Percentiles rank a stretch among this genome's conserved stretches.
phyloP scores from a whole-genome alignment of 2,329 filamentous ascomycete genomes.

The Talaromyces sp. region DNA sequence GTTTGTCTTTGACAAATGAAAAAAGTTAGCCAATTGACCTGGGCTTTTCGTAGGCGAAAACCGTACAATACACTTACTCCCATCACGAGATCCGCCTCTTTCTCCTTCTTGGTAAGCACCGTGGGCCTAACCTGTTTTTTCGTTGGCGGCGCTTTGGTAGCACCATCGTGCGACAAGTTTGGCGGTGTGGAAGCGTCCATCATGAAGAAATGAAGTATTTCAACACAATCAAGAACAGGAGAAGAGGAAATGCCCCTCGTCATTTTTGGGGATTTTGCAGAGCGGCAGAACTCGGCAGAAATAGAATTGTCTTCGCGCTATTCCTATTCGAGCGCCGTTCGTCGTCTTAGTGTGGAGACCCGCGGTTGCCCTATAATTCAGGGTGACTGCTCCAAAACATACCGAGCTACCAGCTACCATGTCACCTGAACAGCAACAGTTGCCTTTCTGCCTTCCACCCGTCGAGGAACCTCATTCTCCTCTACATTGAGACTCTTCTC shows the following conservation, averaged over 20 bases:
- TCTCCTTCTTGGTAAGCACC: constrained; percentile 28
- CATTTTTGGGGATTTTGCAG: neutral
- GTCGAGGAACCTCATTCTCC: neutral
- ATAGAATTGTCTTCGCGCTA: neutral
- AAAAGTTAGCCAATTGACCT: neutral
- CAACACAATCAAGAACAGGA: neutral
- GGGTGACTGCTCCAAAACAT: neutral
- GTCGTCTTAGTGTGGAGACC: constrained; percentile 1
- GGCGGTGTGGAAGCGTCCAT: neutral
- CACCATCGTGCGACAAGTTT: neutral
- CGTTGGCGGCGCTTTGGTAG: neutral
- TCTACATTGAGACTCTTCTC: neutral
- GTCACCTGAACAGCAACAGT: constrained; percentile 12
- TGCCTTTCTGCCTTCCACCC: neutral
- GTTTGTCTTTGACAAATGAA: constrained; percentile 58
- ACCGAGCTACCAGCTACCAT: neutral
- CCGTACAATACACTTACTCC: constrained; percentile 36
- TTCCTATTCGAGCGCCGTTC: neutral
- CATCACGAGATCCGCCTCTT: constrained; percentile 51
- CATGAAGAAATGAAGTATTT: neutral
- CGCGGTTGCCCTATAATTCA: neutral
- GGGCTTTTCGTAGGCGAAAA: neutral
- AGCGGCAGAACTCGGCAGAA: constrained; percentile 8
- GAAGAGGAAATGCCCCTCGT: neutral
- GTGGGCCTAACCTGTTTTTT: constrained; percentile 18